Conservation (phyloP, 352 stramenopile species). For the Pythium plurisporium region DNA sequence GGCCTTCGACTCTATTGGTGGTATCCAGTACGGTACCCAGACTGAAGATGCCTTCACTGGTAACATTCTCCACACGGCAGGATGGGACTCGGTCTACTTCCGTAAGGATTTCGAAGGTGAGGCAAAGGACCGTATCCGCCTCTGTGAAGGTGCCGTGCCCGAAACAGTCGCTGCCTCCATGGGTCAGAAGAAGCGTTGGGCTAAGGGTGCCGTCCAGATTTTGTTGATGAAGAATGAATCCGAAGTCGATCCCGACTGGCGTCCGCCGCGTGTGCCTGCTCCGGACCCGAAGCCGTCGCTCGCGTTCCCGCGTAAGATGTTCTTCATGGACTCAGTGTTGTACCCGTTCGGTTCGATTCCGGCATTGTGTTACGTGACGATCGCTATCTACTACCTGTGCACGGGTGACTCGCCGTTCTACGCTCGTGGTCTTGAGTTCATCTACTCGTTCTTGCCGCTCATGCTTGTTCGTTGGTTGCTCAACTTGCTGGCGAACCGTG, state of each 20-base stretch:
- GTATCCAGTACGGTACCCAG: conserved; percentile 87
- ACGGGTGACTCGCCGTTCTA: conserved; percentile 85
- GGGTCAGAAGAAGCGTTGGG: conserved; percentile 86
- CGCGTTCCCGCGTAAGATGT: conserved; percentile 84
- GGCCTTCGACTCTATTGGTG: conserved; percentile 85
- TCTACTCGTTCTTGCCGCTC: conserved; percentile 86
- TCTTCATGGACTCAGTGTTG: conserved; percentile 87
- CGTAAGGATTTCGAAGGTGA: conserved; percentile 89
- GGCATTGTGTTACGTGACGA: conserved; percentile 78
- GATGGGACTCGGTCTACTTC: conserved; percentile 88
- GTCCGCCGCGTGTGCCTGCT: conserved; percentile 71
- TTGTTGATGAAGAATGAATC: conserved; percentile 87
- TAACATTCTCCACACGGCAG: conserved; percentile 79
- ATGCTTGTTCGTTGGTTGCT: conserved; percentile 79
- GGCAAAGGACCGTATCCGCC: conserved; percentile 76
- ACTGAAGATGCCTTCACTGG: conserved; percentile 89
- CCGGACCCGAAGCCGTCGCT: conserved; percentile 80
- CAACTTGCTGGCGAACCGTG: conserved; percentile 79
- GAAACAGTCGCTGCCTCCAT: conserved; percentile 83
- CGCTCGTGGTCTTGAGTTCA: conserved; percentile 66
- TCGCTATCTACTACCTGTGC: conserved; percentile 85
- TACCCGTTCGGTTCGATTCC: conserved; percentile 87
- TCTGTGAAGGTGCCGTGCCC: conserved; percentile 79
- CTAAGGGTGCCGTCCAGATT: conserved; percentile 87
- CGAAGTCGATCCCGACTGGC: conserved; percentile 86